phyloP scores from a whole-genome alignment of 176 grass and related monocot species.

The Oryza brachyantha region DNA sequence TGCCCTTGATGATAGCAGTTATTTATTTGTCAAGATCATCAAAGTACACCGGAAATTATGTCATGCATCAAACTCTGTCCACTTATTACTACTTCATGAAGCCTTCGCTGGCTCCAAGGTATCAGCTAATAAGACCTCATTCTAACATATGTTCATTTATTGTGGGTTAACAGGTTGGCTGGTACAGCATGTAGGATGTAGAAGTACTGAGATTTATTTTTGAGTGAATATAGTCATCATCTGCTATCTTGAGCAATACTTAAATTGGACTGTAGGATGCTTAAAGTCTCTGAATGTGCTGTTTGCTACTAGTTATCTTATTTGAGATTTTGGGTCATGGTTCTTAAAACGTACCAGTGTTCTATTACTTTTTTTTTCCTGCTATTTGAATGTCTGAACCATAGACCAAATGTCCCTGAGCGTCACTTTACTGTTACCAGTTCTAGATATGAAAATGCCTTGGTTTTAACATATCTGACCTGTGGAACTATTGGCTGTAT shows the following conservation, averaged over 20 bases:
- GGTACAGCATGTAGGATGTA: neutral
- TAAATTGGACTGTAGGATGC: neutral
- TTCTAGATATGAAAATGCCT: conserved; percentile 5
- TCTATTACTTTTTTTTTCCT: neutral
- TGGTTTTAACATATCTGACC: conserved; percentile 11
- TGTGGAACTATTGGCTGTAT: conserved; percentile 14
- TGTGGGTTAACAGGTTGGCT: neutral
- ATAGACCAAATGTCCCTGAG: neutral
- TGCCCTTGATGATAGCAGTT: conserved; percentile 96
- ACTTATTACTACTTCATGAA: conserved; percentile 99
- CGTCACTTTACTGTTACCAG: conserved; percentile 1
- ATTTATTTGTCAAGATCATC: conserved; percentile 99
- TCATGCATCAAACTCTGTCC: conserved; percentile 96
- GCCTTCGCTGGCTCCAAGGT: conserved; percentile 99
- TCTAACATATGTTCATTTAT: neutral
- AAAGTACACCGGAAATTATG: conserved; percentile 98
- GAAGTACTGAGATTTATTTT: neutral
- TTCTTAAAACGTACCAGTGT: neutral
- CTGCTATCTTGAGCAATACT: neutral
- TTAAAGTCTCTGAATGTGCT: neutral
- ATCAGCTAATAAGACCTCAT: conserved; percentile 11
- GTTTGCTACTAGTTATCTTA: neutral
- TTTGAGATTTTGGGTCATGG: neutral
- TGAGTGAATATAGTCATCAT: neutral
- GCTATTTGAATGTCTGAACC: neutral